Evolutionary conservation across 108 stramenopile species (phyloP).

Genomic region (Cylindrotheca closterium): DNA sequence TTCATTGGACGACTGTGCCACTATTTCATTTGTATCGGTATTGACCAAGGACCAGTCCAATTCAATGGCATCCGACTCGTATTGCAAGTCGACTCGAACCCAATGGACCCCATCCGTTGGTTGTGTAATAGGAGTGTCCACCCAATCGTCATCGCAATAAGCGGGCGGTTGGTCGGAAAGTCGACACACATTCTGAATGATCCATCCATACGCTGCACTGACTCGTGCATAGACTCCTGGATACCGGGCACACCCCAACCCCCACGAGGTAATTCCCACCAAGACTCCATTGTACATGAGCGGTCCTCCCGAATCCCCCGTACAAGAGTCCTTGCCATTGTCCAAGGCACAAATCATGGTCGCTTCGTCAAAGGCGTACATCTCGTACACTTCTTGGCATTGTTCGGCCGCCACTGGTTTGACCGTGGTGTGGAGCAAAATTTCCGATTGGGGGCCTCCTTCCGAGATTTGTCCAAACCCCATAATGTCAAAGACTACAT

Average conservation of each 20-base stretch:
- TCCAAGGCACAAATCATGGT: constrained; percentile 29
- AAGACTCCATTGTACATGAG: constrained; percentile 28
- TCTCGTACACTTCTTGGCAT: constrained; percentile 27
- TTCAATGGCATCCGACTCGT: not conserved
- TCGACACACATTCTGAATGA: constrained; percentile 46
- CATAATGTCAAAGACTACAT: constrained; percentile 7
- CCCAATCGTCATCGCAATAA: not conserved
- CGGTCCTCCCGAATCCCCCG: constrained; percentile 32
- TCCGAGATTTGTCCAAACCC: constrained; percentile 27
- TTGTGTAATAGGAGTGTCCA: not conserved
- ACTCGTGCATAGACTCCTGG: constrained; percentile 64
- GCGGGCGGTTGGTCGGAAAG: constrained; percentile 6
- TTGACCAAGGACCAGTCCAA: not conserved
- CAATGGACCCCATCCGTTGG: not conserved
- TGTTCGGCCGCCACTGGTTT: constrained; percentile 20
- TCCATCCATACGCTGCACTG: constrained; percentile 62
- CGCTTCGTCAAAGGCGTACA: constrained; percentile 15
- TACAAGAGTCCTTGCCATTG: constrained; percentile 16
- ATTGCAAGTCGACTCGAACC: not conserved
- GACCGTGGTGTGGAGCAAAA: constrained; percentile 27
- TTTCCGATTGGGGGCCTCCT: not conserved
- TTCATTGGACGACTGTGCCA: no score
- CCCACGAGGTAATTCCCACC: constrained; percentile 53
- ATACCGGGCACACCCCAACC: constrained; percentile 37
- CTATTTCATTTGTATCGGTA: no score